Conservation (phyloP, 768 basidiomycete genomes). For the Leccinum subgranulosum region DNA sequence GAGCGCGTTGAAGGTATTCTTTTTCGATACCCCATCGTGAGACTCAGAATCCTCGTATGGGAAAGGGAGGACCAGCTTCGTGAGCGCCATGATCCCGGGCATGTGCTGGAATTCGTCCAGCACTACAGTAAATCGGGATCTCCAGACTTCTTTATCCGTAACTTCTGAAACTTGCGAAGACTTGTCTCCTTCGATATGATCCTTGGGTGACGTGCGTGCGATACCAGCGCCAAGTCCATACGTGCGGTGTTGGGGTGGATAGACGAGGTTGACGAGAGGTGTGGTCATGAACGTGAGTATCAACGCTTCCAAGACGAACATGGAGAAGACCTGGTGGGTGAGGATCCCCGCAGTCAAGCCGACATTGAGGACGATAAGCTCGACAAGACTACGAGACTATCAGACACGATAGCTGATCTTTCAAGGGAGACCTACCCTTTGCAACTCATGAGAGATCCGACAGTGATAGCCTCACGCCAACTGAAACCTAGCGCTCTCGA, state of each 20-base stretch:
- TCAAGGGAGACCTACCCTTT: slow-evolving; percentile 65
- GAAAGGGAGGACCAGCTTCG: slow-evolving; percentile 67
- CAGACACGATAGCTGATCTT: background rate
- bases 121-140: slow-evolving; percentile 70
- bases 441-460: slow-evolving; percentile 93
- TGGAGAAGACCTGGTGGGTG: slow-evolving; percentile 78
- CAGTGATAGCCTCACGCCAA: slow-evolving; percentile 77
- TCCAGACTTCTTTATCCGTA: slow-evolving; percentile 14
- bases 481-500: slow-evolving; percentile 70
- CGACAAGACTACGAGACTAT: slow-evolving; percentile 60
- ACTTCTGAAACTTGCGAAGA: background rate
- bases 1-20: slow-evolving; percentile 58
- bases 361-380: slow-evolving; percentile 95
- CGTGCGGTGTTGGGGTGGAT: slow-evolving; percentile 59
- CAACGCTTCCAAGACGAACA: slow-evolving; percentile 89
- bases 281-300: slow-evolving; percentile 87
- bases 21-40: background rate
- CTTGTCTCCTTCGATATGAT: background rate
- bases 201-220: background rate
- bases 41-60: slow-evolving; percentile 7
- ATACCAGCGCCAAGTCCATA: slow-evolving; percentile 34
- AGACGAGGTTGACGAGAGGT: slow-evolving; percentile 64
- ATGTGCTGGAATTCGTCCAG: slow-evolving; percentile 88
- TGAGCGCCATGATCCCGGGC: slow-evolving; percentile 85
- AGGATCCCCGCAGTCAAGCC: slow-evolving; percentile 80